Percentiles rank a stretch among this genome's conserved stretches.
Evolutionary conservation across 2,329 filamentous ascomycete species (phyloP).

Genomic region (Xylaria arbuscula): DNA sequence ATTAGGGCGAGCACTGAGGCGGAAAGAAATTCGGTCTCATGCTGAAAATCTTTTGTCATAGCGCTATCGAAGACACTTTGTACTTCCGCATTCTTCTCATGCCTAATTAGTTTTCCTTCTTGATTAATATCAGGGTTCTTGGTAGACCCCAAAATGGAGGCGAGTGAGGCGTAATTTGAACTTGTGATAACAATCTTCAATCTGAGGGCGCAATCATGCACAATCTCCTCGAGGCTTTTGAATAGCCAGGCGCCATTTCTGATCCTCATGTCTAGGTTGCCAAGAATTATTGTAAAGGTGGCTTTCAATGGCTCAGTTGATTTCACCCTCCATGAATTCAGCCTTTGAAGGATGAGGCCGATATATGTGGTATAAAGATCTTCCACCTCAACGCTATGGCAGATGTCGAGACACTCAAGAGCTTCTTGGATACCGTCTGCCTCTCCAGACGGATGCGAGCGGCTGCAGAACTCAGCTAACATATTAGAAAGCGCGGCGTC

Average conservation of each 20-base stretch:
- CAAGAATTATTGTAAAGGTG: constrained; percentile 1
- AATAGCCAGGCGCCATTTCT: neutral
- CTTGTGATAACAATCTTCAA: constrained; percentile 15
- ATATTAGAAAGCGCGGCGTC: neutral
- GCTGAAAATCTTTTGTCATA: no score
- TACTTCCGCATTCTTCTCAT: no score
- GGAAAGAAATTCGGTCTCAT: no score
- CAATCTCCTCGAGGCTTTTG: neutral
- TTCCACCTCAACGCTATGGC: neutral
- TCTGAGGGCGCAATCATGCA: constrained; percentile 12
- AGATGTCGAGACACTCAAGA: neutral
- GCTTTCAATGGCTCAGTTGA: neutral
- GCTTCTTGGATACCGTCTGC: neutral
- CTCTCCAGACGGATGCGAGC: neutral
- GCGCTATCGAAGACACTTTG: no score
- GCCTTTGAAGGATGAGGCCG: neutral
- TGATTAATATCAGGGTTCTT: no score
- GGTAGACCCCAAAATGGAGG: no score
- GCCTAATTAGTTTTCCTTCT: no score
- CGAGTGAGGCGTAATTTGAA: no score
- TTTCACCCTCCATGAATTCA: neutral
- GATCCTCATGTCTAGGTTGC: neutral
- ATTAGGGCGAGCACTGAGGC: constrained; percentile 1
- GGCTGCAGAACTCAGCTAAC: neutral
- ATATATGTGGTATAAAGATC: neutral